Evolutionary conservation across 306 rosid species (phyloP), one percentile per base, ranked within the genome.

Genomic region (Quercus berberidifolia): DNA sequence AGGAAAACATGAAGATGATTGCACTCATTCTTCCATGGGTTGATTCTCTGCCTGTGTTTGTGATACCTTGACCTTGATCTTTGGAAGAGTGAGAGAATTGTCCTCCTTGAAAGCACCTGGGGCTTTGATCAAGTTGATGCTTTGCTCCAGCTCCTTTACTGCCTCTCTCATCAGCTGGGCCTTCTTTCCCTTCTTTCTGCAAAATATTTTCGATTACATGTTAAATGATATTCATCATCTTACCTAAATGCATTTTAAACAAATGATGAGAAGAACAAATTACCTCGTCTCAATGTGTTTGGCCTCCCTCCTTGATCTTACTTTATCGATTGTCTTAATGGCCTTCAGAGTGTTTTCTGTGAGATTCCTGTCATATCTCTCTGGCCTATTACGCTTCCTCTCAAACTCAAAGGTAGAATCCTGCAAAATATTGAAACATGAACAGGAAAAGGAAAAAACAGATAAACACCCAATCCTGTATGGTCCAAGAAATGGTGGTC

Each of bases 341-440:
- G 74, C 74, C 74, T 69, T 69, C 55, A 87, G 78, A 63, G 91
- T 90, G 65, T 85, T 77, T 51, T 82, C 89, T 0, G 91, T 26
- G 49, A 91, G 73, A 76, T 87, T 92, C 82, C 98, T 91, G 82
- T 94, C 94, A 38, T 92, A 94, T 84, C 93, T 91, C 84, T 91
- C 94, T 1, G 97, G 97, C 76, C 94, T 90, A 81, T 92, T 92
- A 20, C 97, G 88, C 91, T 91, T 91, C 79, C 98, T 91, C 91
- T 94, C 97, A 83, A 92, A 94, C 88, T 94, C 97, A 55, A 94
- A 94, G 76, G 97, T 92, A 0, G 97, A 83, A 68, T 94, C 97
- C 98, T 94, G 51, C 57, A 76, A 75, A 31, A 72, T 28, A 51
- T 71, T 5, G 31, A 21, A 69, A 49, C 15, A 57, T 26, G 30